These are phyloP conservation scores for Aspergillus felis DNA, from an alignment of 2,329 filamentous ascomycete species.

Conservation along the genomic window DNA sequence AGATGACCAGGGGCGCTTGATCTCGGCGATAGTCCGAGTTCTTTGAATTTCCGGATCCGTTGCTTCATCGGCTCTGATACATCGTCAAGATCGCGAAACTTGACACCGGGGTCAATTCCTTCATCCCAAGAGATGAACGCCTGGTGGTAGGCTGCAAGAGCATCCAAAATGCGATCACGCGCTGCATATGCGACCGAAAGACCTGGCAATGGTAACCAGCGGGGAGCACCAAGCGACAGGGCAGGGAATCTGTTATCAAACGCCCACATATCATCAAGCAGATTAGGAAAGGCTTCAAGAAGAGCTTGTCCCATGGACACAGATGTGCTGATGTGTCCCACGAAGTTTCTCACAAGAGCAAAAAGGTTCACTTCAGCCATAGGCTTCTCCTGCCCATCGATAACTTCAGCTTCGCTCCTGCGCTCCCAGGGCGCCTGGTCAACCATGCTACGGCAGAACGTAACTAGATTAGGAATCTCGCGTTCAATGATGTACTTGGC, in stretches of 20 bases:
- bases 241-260: conserved; percentile 53
- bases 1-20: conserved; percentile 42
- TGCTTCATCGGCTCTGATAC: conserved; percentile 44
- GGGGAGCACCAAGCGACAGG: conserved; percentile 53
- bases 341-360: conserved; percentile 54
- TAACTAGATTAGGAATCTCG: conserved; percentile 54
- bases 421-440: conserved; percentile 63
- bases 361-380: conserved; percentile 52
- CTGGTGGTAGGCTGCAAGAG: conserved; percentile 40
- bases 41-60: conserved; percentile 39
- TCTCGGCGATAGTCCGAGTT: conserved; percentile 32
- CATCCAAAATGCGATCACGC: conserved; percentile 39
- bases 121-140: conserved; percentile 42
- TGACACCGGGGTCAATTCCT: conserved; percentile 40
- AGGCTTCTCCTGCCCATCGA: conserved; percentile 36
- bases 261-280: conserved; percentile 53
- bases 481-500: conserved; percentile 40
- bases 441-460: conserved; percentile 56
- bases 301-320: conserved; percentile 52
- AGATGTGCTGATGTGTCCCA: conserved; percentile 47
- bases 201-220: conserved; percentile 52
- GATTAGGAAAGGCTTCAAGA: conserved; percentile 49
- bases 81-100: conserved; percentile 48
- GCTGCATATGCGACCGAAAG: conserved; percentile 48
- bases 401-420: conserved; percentile 41